Conservation (phyloP, 2,329 filamentous ascomycete species). For the Aspergillus sp. region DNA sequence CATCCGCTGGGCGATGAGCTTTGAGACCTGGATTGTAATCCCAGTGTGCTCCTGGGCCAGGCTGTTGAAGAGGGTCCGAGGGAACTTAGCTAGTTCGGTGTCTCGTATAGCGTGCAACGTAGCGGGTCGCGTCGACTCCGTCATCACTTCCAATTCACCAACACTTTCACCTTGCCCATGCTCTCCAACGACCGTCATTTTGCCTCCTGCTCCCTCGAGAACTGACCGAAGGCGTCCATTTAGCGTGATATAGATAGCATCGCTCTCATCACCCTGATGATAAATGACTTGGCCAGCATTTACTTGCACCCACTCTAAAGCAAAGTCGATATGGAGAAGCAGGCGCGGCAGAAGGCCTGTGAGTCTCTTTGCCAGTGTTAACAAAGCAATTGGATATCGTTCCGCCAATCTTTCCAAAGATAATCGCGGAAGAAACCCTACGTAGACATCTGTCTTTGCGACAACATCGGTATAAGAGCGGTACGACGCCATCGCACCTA, state of each 20-base stretch:
- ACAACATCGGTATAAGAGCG: slow-evolving; percentile 95
- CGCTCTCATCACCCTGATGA: slow-evolving; percentile 90
- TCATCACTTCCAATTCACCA: slow-evolving; percentile 94
- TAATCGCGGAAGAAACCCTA: slow-evolving; percentile 84
- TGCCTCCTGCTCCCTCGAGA: slow-evolving; percentile 75
- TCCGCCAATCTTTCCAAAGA: slow-evolving; percentile 91
- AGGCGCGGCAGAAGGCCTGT: slow-evolving; percentile 85
- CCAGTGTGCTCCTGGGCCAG: slow-evolving; percentile 94
- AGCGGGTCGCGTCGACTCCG: slow-evolving; percentile 84
- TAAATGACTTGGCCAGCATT: slow-evolving; percentile 93
- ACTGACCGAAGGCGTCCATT: slow-evolving; percentile 88
- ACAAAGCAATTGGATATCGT: slow-evolving; percentile 82
- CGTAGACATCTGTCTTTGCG: slow-evolving; percentile 97
- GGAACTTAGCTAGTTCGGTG: slow-evolving; percentile 94
- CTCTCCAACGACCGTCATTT: slow-evolving; percentile 83
- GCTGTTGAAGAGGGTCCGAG: slow-evolving; percentile 94
- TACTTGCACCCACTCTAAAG: slow-evolving; percentile 96
- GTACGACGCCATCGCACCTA: slow-evolving; percentile 92
- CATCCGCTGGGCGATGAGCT: slow-evolving; percentile 97
- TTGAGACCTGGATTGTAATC: slow-evolving; percentile 98
- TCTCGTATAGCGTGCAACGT: slow-evolving; percentile 95
- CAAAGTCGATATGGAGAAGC: slow-evolving; percentile 96
- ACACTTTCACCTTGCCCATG: slow-evolving; percentile 98
- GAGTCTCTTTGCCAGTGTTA: slow-evolving; percentile 94
- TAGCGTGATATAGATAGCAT: slow-evolving; percentile 96